phyloP scores from a whole-genome alignment of 257 asterid genomes.

The Solanum bulbocastanum region DNA sequence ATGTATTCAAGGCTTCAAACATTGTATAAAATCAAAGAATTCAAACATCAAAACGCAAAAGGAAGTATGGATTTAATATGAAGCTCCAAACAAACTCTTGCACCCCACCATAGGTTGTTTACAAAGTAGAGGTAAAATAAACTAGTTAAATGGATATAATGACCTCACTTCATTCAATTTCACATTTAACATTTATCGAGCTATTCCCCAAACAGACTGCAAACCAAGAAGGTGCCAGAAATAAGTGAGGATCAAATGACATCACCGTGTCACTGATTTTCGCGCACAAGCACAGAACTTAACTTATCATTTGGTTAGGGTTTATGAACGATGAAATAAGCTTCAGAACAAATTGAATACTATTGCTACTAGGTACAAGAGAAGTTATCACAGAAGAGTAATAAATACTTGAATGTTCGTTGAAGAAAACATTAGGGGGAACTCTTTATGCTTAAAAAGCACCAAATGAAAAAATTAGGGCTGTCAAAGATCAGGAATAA shows the following conservation, averaged over 20 bases:
- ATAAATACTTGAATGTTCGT: neutral
- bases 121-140: neutral
- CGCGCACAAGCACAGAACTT: neutral
- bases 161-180: neutral
- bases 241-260: neutral
- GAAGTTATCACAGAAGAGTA: neutral
- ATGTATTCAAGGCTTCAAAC: neutral
- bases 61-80: neutral
- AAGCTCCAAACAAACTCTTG: neutral
- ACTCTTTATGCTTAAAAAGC: neutral
- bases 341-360: neutral
- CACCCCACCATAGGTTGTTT: neutral
- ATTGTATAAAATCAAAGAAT: neutral
- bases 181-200: neutral
- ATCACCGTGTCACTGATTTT: neutral
- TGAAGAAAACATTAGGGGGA: neutral
- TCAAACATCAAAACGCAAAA: neutral
- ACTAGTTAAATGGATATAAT: neutral
- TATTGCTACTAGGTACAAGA: neutral
- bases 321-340: neutral
- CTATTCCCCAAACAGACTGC: neutral
- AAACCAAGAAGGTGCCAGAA: neutral
- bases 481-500: neutral
- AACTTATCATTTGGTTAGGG: neutral
- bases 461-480: neutral